Evolutionary conservation across 169 alveolate genomes (phyloP).

Genomic region (Amoebophrya sp.): DNA sequence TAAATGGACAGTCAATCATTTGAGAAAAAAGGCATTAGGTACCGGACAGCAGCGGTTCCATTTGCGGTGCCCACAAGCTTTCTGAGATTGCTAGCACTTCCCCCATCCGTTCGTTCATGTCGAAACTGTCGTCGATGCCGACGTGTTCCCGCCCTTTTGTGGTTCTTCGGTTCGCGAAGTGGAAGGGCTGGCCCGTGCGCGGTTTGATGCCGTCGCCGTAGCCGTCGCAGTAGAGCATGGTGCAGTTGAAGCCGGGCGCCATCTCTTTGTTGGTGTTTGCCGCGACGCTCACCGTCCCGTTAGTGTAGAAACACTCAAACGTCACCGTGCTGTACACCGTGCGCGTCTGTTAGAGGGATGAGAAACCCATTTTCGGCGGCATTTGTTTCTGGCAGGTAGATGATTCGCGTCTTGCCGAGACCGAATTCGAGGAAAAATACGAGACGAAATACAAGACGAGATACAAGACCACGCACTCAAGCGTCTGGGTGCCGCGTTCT

Average conservation of each 20-base stretch:
- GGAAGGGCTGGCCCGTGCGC: neutral
- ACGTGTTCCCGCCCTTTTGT: neutral
- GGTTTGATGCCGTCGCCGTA: constrained; percentile 1
- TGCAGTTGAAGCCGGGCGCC: neutral
- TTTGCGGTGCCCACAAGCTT: neutral
- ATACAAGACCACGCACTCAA: too few species aligned
- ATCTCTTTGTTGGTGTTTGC: neutral
- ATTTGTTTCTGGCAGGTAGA: too few species aligned
- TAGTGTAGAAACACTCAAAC: neutral
- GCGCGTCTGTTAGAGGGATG: too few species aligned
- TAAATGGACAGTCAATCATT: too few species aligned
- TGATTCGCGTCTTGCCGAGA: too few species aligned
- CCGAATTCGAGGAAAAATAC: too few species aligned
- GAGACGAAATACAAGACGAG: too few species aligned
- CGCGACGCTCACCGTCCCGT: neutral
- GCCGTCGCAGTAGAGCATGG: neutral
- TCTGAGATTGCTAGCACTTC: neutral
- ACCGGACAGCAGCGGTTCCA: neutral
- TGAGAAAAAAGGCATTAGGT: too few species aligned
- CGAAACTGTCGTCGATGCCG: neutral
- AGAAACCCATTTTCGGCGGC: too few species aligned
- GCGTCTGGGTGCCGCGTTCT: too few species aligned
- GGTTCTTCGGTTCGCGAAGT: neutral
- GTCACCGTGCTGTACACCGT: neutral
- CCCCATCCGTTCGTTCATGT: neutral